Conservation (phyloP, 441 rosid species). For the Pelargonium cotyledonis region DNA sequence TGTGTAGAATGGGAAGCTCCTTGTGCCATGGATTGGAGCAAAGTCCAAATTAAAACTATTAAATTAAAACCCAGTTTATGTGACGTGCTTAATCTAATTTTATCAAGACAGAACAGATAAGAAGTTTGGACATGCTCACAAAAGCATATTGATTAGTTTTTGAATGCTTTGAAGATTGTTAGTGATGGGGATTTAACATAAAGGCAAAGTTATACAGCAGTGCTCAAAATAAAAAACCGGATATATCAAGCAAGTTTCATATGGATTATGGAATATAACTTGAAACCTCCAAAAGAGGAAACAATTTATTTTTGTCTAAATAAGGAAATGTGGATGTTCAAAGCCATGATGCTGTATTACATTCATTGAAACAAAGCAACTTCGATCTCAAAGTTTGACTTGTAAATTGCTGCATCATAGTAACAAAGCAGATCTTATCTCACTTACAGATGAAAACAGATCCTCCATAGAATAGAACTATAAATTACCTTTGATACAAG, state of each 20-base stretch:
- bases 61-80: no score
- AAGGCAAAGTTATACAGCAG: neutral
- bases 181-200: neutral
- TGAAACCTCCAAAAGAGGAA: neutral
- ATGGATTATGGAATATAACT: neutral
- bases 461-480: slow-evolving; percentile 5
- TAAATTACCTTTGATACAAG: slow-evolving; percentile 76
- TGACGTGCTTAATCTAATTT: no score
- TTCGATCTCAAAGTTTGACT: slow-evolving; percentile 12
- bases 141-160: neutral
- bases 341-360: neutral
- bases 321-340: neutral
- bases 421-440: slow-evolving; percentile 6
- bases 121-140: slow-evolving; percentile 8
- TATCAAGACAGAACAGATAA: slow-evolving; percentile 1
- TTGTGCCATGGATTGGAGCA: no score
- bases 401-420: slow-evolving; percentile 19
- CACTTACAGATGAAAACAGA: slow-evolving; percentile 11
- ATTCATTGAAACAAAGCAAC: neutral
- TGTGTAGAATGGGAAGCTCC: no score
- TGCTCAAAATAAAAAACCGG: neutral
- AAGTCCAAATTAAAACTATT: no score
- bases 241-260: neutral
- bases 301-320: neutral
- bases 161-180: neutral